Conservation (phyloP, 768 basidiomycete species). For the Amyloporia xantha region DNA sequence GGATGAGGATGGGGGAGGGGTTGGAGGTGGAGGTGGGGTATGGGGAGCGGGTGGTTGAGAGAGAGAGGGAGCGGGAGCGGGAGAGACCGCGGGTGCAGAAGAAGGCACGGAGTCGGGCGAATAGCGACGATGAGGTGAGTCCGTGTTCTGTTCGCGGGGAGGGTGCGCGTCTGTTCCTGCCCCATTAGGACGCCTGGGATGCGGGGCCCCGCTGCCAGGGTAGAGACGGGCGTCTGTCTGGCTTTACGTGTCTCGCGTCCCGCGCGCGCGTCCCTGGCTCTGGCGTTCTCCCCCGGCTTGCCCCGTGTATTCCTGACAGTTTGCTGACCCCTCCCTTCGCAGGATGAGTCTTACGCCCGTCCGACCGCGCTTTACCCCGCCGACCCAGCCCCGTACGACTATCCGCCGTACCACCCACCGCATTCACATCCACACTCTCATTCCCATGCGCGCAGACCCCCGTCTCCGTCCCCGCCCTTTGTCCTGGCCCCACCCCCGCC, state of each 20-base stretch:
- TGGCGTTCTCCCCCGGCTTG: no score
- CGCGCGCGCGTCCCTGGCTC: no score
- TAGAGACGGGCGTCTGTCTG: no score
- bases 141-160: not conserved
- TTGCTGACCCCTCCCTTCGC: conserved; percentile 12
- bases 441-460: conserved; percentile 11
- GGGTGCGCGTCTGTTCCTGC: not conserved
- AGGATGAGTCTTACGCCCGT: conserved; percentile 34
- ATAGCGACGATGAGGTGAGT: conserved; percentile 80
- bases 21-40: not conserved
- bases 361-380: conserved; percentile 27
- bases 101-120: conserved; percentile 73
- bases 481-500: conserved; percentile 15
- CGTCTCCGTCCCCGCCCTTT: conserved; percentile 20
- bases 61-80: not conserved
- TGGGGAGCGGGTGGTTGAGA: conserved; percentile 9
- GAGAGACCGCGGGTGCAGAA: conserved; percentile 45
- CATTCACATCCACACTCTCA: conserved; percentile 18
- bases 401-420: conserved; percentile 1
- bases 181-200: not conserved
- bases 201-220: no score
- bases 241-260: no score
- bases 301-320: not conserved
- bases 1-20: conserved; percentile 3
- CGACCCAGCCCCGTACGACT: conserved; percentile 21